These are phyloP conservation scores for Citrus medica DNA, from an alignment of 345 rosid species.

Conservation along the genomic window DNA sequence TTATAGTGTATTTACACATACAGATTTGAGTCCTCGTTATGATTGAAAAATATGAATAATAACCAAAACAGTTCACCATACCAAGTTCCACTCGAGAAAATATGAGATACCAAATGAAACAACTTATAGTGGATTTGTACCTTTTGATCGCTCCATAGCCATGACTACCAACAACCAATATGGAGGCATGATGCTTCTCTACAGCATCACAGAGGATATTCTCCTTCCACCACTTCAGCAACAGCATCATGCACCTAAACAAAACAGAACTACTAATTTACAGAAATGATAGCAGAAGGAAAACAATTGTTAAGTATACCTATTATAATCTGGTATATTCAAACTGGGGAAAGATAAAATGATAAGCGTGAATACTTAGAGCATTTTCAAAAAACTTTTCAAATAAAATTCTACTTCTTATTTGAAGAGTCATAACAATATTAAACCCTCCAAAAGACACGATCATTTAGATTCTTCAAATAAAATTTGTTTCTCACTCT, in stretches of 20 bases:
- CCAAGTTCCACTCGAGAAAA: not conserved
- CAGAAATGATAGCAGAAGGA: slow-evolving; percentile 6
- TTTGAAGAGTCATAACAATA: too few relatives aligned
- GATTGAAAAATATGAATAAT: not conserved
- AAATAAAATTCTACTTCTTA: too few relatives aligned
- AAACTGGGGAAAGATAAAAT: not conserved
- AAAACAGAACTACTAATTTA: slow-evolving; percentile 4
- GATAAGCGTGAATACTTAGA: not conserved
- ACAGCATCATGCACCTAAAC: slow-evolving; percentile 54
- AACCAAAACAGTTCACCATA: not conserved
- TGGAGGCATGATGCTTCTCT: slow-evolving; percentile 75
- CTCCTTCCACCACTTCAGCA: slow-evolving; percentile 75
- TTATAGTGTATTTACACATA: not conserved
- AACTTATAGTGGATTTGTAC: slow-evolving; percentile 19
- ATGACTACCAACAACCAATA: slow-evolving; percentile 93
- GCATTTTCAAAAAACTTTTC: too few relatives aligned
- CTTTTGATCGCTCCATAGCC: slow-evolving; percentile 97
- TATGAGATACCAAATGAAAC: not conserved
- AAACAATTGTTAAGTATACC: not conserved
- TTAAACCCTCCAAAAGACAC: too few relatives aligned
- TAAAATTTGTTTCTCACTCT: too few relatives aligned
- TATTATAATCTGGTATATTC: not conserved
- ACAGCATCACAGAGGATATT: slow-evolving; percentile 87
- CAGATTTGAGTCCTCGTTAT: not conserved
- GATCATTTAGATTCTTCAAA: too few relatives aligned